Evolutionary conservation across 2,329 filamentous ascomycete species (phyloP).

Genomic region (Cladosporium sp.): DNA sequence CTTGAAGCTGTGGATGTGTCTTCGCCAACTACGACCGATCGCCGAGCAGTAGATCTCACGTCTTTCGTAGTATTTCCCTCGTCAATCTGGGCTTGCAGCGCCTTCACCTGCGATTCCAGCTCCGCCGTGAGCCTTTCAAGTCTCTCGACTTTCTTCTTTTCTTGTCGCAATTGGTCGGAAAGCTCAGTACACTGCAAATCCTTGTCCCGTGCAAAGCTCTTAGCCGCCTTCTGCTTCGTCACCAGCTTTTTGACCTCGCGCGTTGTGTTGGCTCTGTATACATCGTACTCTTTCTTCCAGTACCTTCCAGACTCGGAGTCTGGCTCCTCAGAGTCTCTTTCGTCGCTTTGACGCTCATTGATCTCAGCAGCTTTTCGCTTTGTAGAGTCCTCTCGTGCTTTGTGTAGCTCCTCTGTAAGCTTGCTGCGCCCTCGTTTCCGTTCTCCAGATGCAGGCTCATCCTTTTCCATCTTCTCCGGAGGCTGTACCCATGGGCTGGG

Average conservation of each 20-base stretch:
- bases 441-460: conserved; percentile 27
- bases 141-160: conserved; percentile 58
- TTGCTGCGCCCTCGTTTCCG: conserved; percentile 32
- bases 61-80: no score
- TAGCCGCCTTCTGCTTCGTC: conserved; percentile 73
- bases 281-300: conserved; percentile 74
- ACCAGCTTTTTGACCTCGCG: conserved; percentile 72
- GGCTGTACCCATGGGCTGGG: conserved; percentile 45
- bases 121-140: conserved; percentile 61
- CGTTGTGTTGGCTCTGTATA: conserved; percentile 67
- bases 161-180: conserved; percentile 60
- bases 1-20: neutral
- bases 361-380: conserved; percentile 20
- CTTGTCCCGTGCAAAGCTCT: conserved; percentile 73
- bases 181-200: conserved; percentile 66
- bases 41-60: no score
- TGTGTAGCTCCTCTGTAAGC: conserved; percentile 42
- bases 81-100: conserved; percentile 31
- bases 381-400: conserved; percentile 37
- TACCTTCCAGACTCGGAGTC: conserved; percentile 70
- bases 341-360: neutral
- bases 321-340: conserved; percentile 47
- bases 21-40: conserved; percentile 3
- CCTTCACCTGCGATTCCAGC: conserved; percentile 54
- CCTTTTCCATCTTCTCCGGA: conserved; percentile 34